Conservation (phyloP, 1,284 basidiomycete species). For the Apiotrichum brassicae region DNA sequence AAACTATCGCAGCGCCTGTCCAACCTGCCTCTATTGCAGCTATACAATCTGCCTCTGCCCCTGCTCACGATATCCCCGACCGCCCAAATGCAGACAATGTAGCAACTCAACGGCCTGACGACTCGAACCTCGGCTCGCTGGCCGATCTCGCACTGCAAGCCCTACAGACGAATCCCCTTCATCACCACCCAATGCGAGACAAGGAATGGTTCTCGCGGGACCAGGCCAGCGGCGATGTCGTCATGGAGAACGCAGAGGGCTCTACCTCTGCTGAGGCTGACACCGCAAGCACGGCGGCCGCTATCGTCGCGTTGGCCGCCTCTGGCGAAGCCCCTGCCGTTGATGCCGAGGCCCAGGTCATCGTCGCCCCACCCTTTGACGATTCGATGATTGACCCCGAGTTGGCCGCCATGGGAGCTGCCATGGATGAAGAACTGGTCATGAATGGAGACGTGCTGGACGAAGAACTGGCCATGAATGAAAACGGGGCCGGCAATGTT, state of each 20-base stretch:
- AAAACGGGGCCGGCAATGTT: no score
- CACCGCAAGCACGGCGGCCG: no score
- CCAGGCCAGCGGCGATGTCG: neutral
- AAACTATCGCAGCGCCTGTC: no score
- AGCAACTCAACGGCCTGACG: no score
- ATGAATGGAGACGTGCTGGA: neutral
- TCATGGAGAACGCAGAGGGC: no score
- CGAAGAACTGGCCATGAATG: neutral
- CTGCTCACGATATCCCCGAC: no score
- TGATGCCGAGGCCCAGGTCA: neutral
- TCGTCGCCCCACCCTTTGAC: slow-evolving; percentile 4
- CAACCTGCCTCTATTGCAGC: no score
- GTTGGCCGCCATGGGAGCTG: no score
- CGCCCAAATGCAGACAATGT: no score
- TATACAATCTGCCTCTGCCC: no score
- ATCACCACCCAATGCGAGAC: neutral
- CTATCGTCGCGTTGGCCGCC: no score
- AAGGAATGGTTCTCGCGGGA: neutral
- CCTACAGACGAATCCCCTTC: neutral
- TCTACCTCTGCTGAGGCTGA: neutral
- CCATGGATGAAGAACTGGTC: slow-evolving; percentile 2
- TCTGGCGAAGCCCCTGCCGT: no score
- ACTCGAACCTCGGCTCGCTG: neutral
- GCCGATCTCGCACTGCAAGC: neutral
- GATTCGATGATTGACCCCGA: slow-evolving; percentile 4